phyloP scores from a whole-genome alignment of 163 green algal species.

The Chloromonas sp. region DNA sequence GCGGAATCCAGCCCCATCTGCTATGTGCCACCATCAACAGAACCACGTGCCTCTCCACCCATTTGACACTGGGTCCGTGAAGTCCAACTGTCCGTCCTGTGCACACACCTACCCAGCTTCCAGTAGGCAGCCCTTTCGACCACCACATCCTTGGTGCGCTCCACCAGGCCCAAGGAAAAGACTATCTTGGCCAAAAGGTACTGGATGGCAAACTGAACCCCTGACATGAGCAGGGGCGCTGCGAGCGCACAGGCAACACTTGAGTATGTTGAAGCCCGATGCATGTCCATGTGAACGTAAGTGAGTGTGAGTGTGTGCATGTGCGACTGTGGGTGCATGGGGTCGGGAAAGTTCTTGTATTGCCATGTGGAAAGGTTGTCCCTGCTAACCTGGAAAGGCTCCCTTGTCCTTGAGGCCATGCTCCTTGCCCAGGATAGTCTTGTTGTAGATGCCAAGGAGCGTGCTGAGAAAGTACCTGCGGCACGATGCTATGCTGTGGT shows the following conservation, averaged over 20 bases:
- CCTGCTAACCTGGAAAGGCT: conserved; percentile 63
- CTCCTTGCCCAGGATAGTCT: conserved; percentile 67
- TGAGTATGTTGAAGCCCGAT: not conserved
- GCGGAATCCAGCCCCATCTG: too few relatives aligned
- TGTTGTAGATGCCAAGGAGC: conserved; percentile 75
- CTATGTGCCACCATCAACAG: too few relatives aligned
- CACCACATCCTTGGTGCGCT: conserved; percentile 25
- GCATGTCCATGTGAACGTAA: not conserved
- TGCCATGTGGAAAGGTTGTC: not conserved
- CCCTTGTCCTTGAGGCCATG: conserved; percentile 66
- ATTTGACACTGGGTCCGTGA: too few relatives aligned
- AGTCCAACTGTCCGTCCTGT: too few relatives aligned
- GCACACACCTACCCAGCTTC: conserved; percentile 35
- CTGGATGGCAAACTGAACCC: conserved; percentile 73
- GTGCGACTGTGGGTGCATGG: not conserved
- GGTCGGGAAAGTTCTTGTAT: not conserved
- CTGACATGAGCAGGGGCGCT: conserved; percentile 65
- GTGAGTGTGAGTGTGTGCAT: not conserved
- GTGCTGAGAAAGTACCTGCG: conserved; percentile 82
- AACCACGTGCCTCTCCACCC: too few relatives aligned
- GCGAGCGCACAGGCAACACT: not conserved
- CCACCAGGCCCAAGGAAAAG: conserved; percentile 41
- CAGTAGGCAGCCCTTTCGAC: conserved; percentile 57
- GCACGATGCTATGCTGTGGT: not conserved
- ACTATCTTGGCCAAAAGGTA: conserved; percentile 51